Conservation (phyloP, 2,329 filamentous ascomycete genomes). For the Albophoma yamanashiensis region DNA sequence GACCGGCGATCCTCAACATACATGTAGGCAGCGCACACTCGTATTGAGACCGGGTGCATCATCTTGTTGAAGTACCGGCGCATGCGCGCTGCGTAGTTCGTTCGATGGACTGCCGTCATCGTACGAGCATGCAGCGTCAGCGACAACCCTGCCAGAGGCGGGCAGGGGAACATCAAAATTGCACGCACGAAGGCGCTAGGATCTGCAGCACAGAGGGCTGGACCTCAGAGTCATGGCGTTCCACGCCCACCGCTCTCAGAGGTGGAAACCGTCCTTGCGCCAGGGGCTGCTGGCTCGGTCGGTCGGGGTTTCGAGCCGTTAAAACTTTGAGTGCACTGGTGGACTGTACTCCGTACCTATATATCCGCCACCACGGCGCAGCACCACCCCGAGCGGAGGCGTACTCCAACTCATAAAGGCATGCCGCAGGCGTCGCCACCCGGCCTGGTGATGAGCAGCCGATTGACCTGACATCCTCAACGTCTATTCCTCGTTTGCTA, state of each 20-base stretch:
- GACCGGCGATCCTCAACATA: no score
- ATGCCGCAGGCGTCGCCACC: not conserved
- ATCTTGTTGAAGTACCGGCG: not conserved
- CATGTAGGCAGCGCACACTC: not conserved
- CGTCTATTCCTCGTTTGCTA: not conserved
- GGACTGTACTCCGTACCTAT: not conserved
- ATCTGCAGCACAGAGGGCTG: not conserved
- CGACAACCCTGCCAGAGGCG: not conserved
- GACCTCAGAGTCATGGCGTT: not conserved
- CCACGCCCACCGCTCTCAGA: not conserved
- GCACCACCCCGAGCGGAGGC: not conserved
- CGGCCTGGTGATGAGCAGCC: not conserved
- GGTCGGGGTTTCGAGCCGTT: not conserved
- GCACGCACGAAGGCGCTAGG: not conserved
- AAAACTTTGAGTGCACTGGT: not conserved
- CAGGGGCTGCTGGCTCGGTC: not conserved
- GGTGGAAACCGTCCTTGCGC: not conserved
- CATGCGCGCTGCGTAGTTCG: no score
- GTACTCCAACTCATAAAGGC: not conserved
- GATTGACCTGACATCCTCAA: not conserved
- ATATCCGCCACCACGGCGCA: not conserved
- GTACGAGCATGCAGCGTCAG: not conserved
- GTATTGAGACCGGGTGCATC: not conserved
- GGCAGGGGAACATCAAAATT: not conserved
- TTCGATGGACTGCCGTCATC: no score